Evolutionary conservation across 176 grass and related monocot species (phyloP).

Genomic region (Saccharum officinarum): DNA sequence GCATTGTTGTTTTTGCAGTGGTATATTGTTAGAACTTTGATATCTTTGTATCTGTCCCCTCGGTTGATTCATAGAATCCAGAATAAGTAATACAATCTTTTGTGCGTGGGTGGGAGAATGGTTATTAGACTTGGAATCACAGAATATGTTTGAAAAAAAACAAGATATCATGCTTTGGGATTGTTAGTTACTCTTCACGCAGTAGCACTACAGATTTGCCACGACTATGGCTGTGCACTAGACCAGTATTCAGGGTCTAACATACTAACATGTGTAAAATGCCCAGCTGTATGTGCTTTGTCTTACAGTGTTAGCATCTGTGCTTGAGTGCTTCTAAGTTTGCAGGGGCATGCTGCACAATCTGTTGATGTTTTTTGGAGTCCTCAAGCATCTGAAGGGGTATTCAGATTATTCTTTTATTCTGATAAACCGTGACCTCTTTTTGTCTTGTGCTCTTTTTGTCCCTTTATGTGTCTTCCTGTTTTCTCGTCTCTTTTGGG

Average conservation of each 20-base stretch:
- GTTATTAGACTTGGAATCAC: background rate
- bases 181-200: background rate
- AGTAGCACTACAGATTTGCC: background rate
- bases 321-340: background rate
- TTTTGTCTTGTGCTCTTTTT: too few species aligned
- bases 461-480: too few species aligned
- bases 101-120: background rate
- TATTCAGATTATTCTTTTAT: background rate
- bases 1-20: conserved; percentile 22
- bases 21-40: background rate
- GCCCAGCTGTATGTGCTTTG: background rate
- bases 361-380: conserved; percentile 13
- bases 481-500: too few species aligned
- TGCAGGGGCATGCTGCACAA: background rate
- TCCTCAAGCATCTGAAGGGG: background rate
- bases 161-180: background rate
- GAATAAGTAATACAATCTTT: background rate
- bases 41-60: background rate
- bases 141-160: background rate
- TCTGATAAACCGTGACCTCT: too few species aligned
- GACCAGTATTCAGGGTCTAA: conserved; percentile 3
- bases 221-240: conserved; percentile 3
- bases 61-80: background rate
- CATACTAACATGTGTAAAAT: background rate
- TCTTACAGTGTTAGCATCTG: background rate